These are phyloP conservation scores for Ophiostoma piceae DNA, from an alignment of 2,329 filamentous ascomycete species.

Conservation along the genomic window DNA sequence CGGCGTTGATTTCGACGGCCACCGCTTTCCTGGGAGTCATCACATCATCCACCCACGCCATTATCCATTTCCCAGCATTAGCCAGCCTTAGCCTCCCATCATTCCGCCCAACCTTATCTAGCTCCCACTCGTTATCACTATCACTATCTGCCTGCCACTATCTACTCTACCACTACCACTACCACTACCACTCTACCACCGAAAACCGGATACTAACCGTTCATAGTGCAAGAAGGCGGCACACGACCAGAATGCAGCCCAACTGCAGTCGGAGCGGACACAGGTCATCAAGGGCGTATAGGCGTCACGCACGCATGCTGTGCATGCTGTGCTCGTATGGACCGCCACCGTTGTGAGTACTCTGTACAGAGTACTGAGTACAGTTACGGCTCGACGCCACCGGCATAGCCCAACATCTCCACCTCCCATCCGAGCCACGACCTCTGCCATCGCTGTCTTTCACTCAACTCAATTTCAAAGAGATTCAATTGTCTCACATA, in stretches of 20 bases:
- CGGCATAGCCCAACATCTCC: not conserved
- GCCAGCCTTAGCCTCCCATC: not conserved
- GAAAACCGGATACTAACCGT: slow-evolving; percentile 35
- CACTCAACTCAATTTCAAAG: not conserved
- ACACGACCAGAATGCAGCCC: slow-evolving; percentile 87
- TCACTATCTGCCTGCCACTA: not conserved
- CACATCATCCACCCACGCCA: not conserved
- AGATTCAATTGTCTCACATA: not conserved
- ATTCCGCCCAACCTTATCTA: slow-evolving; percentile 20
- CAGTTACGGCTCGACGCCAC: slow-evolving; percentile 6
- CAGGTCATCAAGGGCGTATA: slow-evolving; percentile 89
- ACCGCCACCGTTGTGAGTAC: too few relatives aligned
- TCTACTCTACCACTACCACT: slow-evolving; percentile 13
- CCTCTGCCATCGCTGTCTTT: not conserved
- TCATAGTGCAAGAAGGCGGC: slow-evolving; percentile 88
- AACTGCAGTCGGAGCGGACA: slow-evolving; percentile 87
- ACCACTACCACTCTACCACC: slow-evolving; percentile 18
- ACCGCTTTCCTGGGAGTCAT: not conserved
- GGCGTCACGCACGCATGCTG: not conserved
- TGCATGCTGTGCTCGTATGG: slow-evolving; percentile 4
- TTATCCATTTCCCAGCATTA: not conserved
- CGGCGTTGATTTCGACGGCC: not conserved
- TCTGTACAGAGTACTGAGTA: not conserved
- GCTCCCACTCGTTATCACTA: not conserved
- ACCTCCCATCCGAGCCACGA: not conserved